Conservation (phyloP, 2,329 filamentous ascomycete species). For the Colletotrichum paranaense region DNA sequence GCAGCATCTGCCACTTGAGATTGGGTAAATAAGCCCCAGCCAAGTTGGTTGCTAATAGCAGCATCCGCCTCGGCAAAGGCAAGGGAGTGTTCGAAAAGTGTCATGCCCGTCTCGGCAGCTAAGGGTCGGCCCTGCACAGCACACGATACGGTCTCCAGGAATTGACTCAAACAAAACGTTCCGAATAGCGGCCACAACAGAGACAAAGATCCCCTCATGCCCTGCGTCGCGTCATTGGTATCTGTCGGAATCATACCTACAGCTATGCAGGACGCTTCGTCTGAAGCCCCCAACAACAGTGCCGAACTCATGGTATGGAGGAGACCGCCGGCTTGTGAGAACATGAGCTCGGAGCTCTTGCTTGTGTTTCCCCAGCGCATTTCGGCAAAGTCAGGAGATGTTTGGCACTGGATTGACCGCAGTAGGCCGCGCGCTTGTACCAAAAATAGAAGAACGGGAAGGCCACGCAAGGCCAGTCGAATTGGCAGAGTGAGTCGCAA, state of each 20-base stretch:
- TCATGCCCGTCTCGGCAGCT: conserved; percentile 92
- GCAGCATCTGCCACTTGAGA: conserved; percentile 50
- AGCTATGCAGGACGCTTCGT: conserved; percentile 79
- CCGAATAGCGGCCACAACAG: conserved; percentile 81
- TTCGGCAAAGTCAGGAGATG: conserved; percentile 76
- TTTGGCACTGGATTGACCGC: conserved; percentile 92
- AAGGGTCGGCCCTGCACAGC: conserved; percentile 86
- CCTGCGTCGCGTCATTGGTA: conserved; percentile 59
- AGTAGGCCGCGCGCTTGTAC: conserved; percentile 77
- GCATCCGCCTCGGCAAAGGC: conserved; percentile 96
- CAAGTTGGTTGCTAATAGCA: conserved; percentile 83
- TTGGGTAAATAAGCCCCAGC: conserved; percentile 72
- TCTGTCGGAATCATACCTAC: conserved; percentile 76
- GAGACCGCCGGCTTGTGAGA: conserved; percentile 75
- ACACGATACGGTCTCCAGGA: conserved; percentile 88
- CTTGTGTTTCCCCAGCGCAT: conserved; percentile 76
- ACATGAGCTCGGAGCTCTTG: conserved; percentile 75
- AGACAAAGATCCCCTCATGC: conserved; percentile 82
- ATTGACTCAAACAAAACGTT: conserved; percentile 79
- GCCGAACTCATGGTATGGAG: conserved; percentile 79
- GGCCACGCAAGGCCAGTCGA: conserved; percentile 75
- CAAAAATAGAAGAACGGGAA: conserved; percentile 77
- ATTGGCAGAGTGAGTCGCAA: conserved; percentile 80
- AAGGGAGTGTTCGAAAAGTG: conserved; percentile 93
- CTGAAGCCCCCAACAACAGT: conserved; percentile 79